phyloP scores from a whole-genome alignment of 345 rosid species.

The Melastoma malabathricum region DNA sequence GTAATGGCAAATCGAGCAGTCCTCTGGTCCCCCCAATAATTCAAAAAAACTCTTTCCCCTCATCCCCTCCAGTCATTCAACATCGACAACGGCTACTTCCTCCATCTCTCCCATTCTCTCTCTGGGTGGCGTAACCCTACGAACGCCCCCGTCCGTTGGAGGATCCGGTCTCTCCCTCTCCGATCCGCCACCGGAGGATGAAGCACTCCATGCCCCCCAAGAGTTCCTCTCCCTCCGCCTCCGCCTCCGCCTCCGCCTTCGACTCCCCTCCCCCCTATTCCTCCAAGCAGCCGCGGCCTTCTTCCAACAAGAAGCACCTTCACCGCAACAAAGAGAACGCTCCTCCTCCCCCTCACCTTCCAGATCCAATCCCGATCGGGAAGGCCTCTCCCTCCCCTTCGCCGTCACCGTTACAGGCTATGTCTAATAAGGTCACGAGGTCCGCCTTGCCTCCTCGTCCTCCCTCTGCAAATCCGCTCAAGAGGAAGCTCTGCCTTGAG shows the following conservation, averaged over 20 bases:
- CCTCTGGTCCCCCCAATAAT: too few species aligned
- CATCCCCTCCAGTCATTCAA: neutral
- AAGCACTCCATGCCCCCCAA: conserved; percentile 72
- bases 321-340: conserved; percentile 66
- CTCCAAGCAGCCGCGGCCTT: conserved; percentile 20
- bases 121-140: neutral
- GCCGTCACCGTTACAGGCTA: conserved; percentile 17
- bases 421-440: conserved; percentile 32
- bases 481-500: conserved; percentile 63
- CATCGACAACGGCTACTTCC: conserved; percentile 41
- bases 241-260: conserved; percentile 12
- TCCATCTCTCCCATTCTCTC: conserved; percentile 8
- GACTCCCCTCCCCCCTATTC: conserved; percentile 35
- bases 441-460: conserved; percentile 76
- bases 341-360: conserved; percentile 27
- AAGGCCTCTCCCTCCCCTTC: conserved; percentile 19
- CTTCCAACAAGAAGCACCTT: conserved; percentile 15
- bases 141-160: conserved; percentile 4
- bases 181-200: conserved; percentile 18
- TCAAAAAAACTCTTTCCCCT: too few species aligned
- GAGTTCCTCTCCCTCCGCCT: conserved; percentile 17
- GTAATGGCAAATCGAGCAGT: too few species aligned
- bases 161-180: conserved; percentile 4
- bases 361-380: conserved; percentile 44
- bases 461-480: conserved; percentile 77